Conservation (phyloP, 768 basidiomycete species). For the Auriculariales sp. region DNA sequence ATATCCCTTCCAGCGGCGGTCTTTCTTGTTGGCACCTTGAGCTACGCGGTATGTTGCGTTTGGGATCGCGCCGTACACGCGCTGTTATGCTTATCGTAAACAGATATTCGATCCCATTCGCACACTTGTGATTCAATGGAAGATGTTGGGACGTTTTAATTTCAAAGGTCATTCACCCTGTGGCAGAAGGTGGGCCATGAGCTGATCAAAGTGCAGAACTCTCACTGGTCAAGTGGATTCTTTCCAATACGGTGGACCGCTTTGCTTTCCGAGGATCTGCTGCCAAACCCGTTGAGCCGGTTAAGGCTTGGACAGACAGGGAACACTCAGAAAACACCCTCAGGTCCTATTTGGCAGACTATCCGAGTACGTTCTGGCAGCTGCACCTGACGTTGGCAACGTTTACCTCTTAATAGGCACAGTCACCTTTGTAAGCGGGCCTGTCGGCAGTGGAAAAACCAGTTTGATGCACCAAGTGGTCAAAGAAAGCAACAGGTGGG, state of each 20-base stretch:
- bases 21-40: constrained; percentile 79
- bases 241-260: constrained; percentile 41
- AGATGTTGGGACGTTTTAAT: constrained; percentile 76
- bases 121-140: constrained; percentile 65
- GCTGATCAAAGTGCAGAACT: constrained; percentile 34
- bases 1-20: constrained; percentile 68
- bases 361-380: constrained; percentile 39
- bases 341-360: constrained; percentile 58
- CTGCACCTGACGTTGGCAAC: constrained; percentile 6
- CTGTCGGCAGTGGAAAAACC: constrained; percentile 71
- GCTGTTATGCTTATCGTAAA: background rate
- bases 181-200: background rate
- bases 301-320: constrained; percentile 71
- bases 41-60: constrained; percentile 71
- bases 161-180: constrained; percentile 35
- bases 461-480: constrained; percentile 41
- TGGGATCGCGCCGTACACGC: too few species aligned
- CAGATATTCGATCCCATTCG: constrained; percentile 91
- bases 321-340: constrained; percentile 58
- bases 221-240: constrained; percentile 63
- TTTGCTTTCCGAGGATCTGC: constrained; percentile 12
- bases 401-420: constrained; percentile 38
- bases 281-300: constrained; percentile 11
- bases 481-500: constrained; percentile 36
- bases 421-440: constrained; percentile 66